Evolutionary conservation across 805 yeast genomes (phyloP).

Genomic region (Yamadazyma insecticola): DNA sequence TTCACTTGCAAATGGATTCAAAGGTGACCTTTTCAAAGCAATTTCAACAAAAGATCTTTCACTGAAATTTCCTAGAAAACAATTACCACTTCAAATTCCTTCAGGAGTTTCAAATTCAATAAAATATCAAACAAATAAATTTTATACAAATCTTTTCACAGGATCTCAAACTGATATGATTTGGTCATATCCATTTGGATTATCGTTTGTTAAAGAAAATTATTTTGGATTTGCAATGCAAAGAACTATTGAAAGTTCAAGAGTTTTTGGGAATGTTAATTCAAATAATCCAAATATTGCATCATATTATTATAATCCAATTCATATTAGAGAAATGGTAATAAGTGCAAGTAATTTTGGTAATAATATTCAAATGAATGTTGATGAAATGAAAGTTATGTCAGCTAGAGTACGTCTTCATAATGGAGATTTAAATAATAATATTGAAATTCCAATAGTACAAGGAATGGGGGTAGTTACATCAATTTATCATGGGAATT

Average conservation of each 20-base stretch:
- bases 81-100: background rate
- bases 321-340: conserved; percentile 49
- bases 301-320: conserved; percentile 52
- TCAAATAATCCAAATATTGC: conserved; percentile 29
- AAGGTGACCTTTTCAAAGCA: too few species aligned
- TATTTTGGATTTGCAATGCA: conserved; percentile 58
- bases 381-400: conserved; percentile 9
- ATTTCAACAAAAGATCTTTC: too few species aligned
- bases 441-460: conserved; percentile 31
- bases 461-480: conserved; percentile 83
- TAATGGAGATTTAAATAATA: conserved; percentile 48
- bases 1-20: background rate
- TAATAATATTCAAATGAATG: conserved; percentile 1
- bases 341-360: conserved; percentile 40
- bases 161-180: conserved; percentile 49
- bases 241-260: conserved; percentile 42
- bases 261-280: conserved; percentile 43
- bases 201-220: conserved; percentile 46
- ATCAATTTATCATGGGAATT: conserved; percentile 44
- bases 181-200: conserved; percentile 62
- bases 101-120: background rate
- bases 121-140: conserved; percentile 65
- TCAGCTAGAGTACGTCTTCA: conserved; percentile 12
- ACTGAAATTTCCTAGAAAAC: too few species aligned
- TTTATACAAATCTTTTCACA: conserved; percentile 60